Conservation (phyloP, 2,329 filamentous ascomycete genomes). For the Beauveria asiatica region DNA sequence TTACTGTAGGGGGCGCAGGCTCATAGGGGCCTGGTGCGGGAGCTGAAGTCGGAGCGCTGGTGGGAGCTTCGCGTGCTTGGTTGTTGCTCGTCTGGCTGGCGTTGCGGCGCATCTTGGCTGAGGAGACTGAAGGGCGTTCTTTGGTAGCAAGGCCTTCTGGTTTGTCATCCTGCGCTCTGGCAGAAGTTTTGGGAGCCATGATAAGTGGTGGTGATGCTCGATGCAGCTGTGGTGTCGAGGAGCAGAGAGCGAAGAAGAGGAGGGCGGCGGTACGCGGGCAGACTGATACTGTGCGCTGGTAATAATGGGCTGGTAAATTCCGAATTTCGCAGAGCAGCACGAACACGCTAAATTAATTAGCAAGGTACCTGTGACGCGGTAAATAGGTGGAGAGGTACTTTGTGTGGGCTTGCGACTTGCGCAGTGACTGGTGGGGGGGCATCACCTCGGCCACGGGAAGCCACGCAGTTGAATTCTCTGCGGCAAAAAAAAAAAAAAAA, state of each 20-base stretch:
- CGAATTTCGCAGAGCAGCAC: no score
- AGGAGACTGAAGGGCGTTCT: conserved; percentile 37
- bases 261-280: not conserved
- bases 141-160: conserved; percentile 31
- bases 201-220: not conserved
- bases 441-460: no score
- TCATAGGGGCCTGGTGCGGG: conserved; percentile 23
- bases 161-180: conserved; percentile 39
- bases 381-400: no score
- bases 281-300: not conserved
- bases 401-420: no score
- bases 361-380: no score
- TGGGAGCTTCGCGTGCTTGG: conserved; percentile 33
- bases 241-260: not conserved
- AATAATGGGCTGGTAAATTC: no score
- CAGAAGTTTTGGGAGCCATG: conserved; percentile 41
- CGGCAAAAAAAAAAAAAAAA: no score
- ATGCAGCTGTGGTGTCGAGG: not conserved
- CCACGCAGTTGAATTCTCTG: no score
- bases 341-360: no score
- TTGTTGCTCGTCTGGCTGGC: conserved; percentile 43
- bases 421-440: no score
- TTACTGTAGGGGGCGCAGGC: conserved; percentile 25
- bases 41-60: conserved; percentile 29
- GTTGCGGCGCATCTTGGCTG: conserved; percentile 47